Evolutionary conservation across 2,329 filamentous ascomycete species (phyloP), one percentile per base, ranked within the genome.

Genomic region (Diaporthe citriasiana): DNA sequence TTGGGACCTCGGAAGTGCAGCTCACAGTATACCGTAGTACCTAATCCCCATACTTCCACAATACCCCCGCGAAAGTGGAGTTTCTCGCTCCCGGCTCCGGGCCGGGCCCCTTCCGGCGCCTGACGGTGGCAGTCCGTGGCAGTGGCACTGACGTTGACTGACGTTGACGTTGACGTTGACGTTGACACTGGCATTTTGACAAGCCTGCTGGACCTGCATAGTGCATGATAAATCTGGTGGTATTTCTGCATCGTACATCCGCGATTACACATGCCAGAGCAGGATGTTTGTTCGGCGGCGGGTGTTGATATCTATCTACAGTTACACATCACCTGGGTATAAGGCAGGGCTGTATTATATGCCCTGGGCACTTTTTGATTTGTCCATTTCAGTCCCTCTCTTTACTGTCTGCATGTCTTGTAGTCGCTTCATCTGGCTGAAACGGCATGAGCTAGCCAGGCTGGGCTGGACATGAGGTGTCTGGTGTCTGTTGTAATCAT

Each of bases 21-120:
- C 15, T 30, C 13, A 25, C 15, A 15, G 17, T 30, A n/a, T n/a
- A n/a, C n/a, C n/a, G n/a, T n/a, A n/a, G n/a, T n/a, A n/a, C n/a
- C n/a, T n/a, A 63, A 12, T 22, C 38, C 10, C 55, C 55, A 57
- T 57, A 22, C 30, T 33, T 30, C 55, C 55, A 38, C 8, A n/a
- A 19, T 13, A n/a, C 56, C 57, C 35, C 57, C 57, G 57, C 57
- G 38, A 63, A 45, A 25, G 42, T 50, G 63, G 63, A 33, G 30
- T 22, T 4, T 40, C 40, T 38, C 47, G 63, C 63, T 68, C 4
- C 53, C 63, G 63, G 63, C 63, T 40, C 47, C 63, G 63, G 63
- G n/a, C 63, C 63, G 33, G 47, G 30, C 47, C 63, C 63, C 63
- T 53, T 68, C 47, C 33, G 63, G 63, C 59, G 40, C 59, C 53